Base-by-base conservation (phyloP, 306 rosid genomes). In the Dicorynia guianensis region DNA sequence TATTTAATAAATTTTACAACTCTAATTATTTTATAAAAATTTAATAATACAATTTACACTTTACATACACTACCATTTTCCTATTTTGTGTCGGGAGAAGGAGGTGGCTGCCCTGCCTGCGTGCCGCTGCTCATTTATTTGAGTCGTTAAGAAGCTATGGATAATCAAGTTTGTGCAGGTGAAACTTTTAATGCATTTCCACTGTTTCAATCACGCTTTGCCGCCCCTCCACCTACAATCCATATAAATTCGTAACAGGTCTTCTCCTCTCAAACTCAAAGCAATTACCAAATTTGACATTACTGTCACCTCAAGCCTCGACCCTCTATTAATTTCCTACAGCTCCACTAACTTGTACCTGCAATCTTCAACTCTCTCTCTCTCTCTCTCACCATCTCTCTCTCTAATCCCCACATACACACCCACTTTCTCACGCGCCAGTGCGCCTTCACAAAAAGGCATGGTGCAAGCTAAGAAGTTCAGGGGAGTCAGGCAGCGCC, bases 401-500 rank as follows among this genome's bases (percentile, higher is more conserved):
- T 13, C 54, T 19, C 38, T 44, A n/a, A 36, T 17, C 11, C 46
- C 59, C 47, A 1, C 63, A 63, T 33, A 63, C 48, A 8, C 1
- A 20, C 15, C 25, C 46, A 15, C 15, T 30, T 34, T 6, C 9
- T 39, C 20, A 35, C 52, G 36, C 56, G 14, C 71, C 70, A 59
- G 46, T 25, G 30, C 30, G 1, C n/a, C n/a, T n/a, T n/a, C 30
- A 25, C 30, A 25, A n/a, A 38, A 18, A 49, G 60, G 53, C 18
- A 92, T 95, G 99, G 97, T 89, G 70, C 90, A 89, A 60, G 80
- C 97, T 55, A 90, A 64, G 89, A 95, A 95, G 91, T 95, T 90
- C 85, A 95, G 99, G 80, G 99, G 99, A 18, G 99, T 95, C 65
- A 92, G 99, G 97, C 99, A 95, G 67, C 97, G 99, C 79, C 99